Conservation (phyloP, 768 basidiomycete species). For the Psilocybe tampanensis region DNA sequence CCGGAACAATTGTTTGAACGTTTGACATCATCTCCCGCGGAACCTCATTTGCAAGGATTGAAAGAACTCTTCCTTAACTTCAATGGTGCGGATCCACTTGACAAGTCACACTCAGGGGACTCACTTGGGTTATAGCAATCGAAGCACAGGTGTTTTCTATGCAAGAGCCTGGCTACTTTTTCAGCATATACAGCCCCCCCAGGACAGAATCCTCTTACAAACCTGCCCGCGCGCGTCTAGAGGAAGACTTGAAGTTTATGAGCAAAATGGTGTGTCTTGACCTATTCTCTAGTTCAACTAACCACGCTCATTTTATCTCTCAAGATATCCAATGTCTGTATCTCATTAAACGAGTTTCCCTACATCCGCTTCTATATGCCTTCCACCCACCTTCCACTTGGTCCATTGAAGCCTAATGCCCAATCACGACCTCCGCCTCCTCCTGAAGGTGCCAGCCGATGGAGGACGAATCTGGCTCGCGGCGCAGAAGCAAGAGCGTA, state of each 20-base stretch:
- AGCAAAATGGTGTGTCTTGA: constrained; percentile 61
- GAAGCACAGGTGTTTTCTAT: constrained; percentile 88
- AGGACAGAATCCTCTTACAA: constrained; percentile 68
- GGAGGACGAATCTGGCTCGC: constrained; percentile 82
- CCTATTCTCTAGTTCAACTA: neutral
- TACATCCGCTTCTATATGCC: constrained; percentile 93
- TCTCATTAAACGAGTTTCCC: constrained; percentile 90
- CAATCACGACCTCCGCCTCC: constrained; percentile 70
- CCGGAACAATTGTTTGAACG: constrained; percentile 77
- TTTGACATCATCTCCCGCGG: constrained; percentile 74
- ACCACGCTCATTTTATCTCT: constrained; percentile 2
- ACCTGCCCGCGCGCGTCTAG: constrained; percentile 71
- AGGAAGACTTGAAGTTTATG: constrained; percentile 82
- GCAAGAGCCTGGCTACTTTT: constrained; percentile 79
- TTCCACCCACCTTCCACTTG: constrained; percentile 78
- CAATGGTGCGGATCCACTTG: constrained; percentile 67
- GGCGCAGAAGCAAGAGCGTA: constrained; percentile 69
- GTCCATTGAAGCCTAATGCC: constrained; percentile 72
- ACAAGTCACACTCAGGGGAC: constrained; percentile 1
- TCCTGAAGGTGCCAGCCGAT: constrained; percentile 62
- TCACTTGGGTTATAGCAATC: constrained; percentile 50
- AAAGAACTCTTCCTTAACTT: constrained; percentile 93
- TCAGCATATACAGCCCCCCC: constrained; percentile 86
- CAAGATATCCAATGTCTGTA: constrained; percentile 87
- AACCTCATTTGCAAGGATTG: constrained; percentile 72